A percentile compares a stretch with the other conserved stretches of the same genome.
Conservation (phyloP, 2,329 filamentous ascomycete species). For the Aquanectria penicillioides region DNA sequence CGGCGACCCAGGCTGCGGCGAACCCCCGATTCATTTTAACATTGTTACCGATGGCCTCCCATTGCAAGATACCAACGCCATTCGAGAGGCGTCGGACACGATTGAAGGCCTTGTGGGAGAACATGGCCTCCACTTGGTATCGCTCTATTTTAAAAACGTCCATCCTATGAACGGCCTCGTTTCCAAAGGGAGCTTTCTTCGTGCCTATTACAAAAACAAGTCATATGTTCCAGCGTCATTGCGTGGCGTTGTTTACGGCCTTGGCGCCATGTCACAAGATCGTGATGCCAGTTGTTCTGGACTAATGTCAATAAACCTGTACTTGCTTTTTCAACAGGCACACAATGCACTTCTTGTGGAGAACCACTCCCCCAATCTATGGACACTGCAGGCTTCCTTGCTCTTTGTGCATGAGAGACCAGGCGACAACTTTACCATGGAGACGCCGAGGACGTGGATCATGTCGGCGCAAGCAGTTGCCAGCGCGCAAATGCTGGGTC, state of each 20-base stretch:
- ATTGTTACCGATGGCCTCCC: constrained; percentile 49
- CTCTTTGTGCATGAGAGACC: constrained; percentile 50
- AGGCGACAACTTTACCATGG: constrained; percentile 48
- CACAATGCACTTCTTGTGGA: constrained; percentile 48
- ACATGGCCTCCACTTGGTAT: constrained; percentile 45
- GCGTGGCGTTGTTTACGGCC: constrained; percentile 42
- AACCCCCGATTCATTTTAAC: constrained; percentile 50
- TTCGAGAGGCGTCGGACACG: constrained; percentile 43
- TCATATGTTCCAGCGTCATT: constrained; percentile 47
- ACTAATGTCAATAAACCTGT: constrained; percentile 47
- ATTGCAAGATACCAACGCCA: constrained; percentile 45
- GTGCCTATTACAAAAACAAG: constrained; percentile 42
- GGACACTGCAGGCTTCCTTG: constrained; percentile 50
- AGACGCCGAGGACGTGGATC: constrained; percentile 51
- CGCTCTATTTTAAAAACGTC: constrained; percentile 51
- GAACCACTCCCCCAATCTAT: constrained; percentile 49
- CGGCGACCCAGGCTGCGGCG: constrained; percentile 19
- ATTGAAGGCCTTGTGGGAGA: constrained; percentile 48
- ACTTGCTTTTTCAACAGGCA: constrained; percentile 42
- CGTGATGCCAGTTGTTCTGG: not conserved
- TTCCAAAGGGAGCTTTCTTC: constrained; percentile 48
- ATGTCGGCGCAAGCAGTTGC: constrained; percentile 48
- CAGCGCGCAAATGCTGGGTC: constrained; percentile 49
- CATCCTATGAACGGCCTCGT: constrained; percentile 50
- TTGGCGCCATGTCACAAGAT: constrained; percentile 9